Conservation (phyloP, 2,329 filamentous ascomycete genomes). For the Fusarium annulatum region DNA sequence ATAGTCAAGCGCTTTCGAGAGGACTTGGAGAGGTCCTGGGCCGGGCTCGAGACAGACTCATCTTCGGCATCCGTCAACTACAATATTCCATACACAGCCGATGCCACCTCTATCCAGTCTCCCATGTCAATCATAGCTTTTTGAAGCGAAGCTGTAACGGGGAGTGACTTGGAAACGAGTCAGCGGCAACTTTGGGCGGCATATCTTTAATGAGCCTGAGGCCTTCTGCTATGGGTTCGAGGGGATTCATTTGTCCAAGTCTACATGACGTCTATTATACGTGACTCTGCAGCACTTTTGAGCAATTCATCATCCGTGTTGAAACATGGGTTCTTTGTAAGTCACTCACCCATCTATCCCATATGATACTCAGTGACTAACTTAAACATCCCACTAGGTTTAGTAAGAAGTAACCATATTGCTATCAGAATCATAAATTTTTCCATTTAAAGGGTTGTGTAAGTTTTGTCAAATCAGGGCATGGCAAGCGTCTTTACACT, state of each 20-base stretch:
- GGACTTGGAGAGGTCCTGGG: not conserved
- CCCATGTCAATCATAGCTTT: not conserved
- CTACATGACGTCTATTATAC: not conserved
- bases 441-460: not conserved
- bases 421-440: not conserved
- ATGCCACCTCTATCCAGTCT: fast-evolving
- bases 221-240: not conserved
- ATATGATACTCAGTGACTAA: not conserved
- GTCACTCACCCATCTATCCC: not conserved
- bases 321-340: fast-evolving
- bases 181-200: fast-evolving
- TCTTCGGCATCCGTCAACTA: not conserved
- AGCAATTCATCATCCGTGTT: not conserved
- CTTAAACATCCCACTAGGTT: not conserved
- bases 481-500: not conserved
- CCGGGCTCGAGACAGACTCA: fast-evolving
- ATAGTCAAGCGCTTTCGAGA: not conserved
- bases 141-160: not conserved
- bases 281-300: not conserved
- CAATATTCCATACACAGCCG: fast-evolving
- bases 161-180: too few species aligned
- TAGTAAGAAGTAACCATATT: not conserved
- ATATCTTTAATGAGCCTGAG: not conserved
- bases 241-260: fast-evolving
- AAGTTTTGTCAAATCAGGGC: not conserved